These are phyloP conservation scores for Apiotrichum sp. DNA, from an alignment of 1,284 basidiomycete species.

Conservation along the genomic window DNA sequence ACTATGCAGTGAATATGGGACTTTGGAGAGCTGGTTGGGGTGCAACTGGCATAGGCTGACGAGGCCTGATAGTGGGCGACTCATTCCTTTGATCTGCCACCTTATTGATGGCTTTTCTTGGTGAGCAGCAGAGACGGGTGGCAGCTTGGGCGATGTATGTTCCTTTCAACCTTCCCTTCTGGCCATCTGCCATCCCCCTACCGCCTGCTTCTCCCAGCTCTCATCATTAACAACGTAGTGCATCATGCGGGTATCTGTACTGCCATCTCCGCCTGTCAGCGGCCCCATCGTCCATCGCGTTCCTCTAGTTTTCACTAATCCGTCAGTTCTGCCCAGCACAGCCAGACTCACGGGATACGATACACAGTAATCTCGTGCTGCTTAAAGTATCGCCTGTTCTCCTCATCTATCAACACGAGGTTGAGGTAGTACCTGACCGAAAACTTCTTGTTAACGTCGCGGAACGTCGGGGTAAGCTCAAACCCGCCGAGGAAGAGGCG, in stretches of 20 bases:
- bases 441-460: conserved; percentile 99
- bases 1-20: too few species aligned
- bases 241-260: not conserved
- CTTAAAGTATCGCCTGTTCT: conserved; percentile 59
- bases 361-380: conserved; percentile 47
- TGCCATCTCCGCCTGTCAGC: not conserved
- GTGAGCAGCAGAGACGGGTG: too few species aligned
- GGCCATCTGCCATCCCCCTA: too few species aligned
- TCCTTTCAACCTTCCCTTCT: too few species aligned
- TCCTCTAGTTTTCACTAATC: conserved; percentile 5
- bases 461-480: conserved; percentile 95
- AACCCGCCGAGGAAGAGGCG: conserved; percentile 96
- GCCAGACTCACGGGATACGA: conserved; percentile 18
- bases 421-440: conserved; percentile 95
- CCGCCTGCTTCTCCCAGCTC: too few species aligned
- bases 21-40: too few species aligned
- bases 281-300: not conserved
- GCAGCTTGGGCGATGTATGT: too few species aligned
- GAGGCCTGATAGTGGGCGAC: too few species aligned
- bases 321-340: not conserved
- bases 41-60: too few species aligned
- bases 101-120: too few species aligned
- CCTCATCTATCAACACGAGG: conserved; percentile 93
- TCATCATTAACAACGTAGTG: conserved; percentile 3
- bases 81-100: too few species aligned